A percentile compares a stretch with the other conserved stretches of the same genome.
Evolutionary conservation across 2,329 filamentous ascomycete genomes (phyloP).

Genomic region (Hortaea sp.): DNA sequence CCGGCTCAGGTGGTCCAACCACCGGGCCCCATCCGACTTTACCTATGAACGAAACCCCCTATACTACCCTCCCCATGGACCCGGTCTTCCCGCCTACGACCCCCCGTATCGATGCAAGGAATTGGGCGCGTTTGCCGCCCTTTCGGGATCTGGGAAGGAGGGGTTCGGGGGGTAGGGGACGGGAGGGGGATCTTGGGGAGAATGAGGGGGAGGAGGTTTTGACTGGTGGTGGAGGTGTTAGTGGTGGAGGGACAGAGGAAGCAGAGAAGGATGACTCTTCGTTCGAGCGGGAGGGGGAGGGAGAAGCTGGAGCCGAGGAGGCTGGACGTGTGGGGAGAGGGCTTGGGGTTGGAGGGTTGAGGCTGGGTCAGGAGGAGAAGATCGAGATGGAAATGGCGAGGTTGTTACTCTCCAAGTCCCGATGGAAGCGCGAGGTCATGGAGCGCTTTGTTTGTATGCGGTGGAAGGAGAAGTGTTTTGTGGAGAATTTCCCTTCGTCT

Average conservation of each 20-base stretch:
- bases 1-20: not conserved
- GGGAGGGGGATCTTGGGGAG: too few relatives aligned
- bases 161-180: too few relatives aligned
- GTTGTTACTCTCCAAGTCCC: slow-evolving; percentile 32
- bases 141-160: slow-evolving; percentile 17
- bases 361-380: too few relatives aligned
- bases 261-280: slow-evolving; percentile 15
- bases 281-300: slow-evolving; percentile 4
- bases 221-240: too few relatives aligned
- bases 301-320: too few relatives aligned
- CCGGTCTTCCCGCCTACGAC: slow-evolving; percentile 37
- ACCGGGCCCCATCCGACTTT: slow-evolving; percentile 6
- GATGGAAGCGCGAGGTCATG: slow-evolving; percentile 26
- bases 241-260: too few relatives aligned
- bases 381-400: slow-evolving; percentile 16
- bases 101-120: slow-evolving; percentile 34
- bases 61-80: slow-evolving; percentile 10
- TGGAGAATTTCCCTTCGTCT: slow-evolving; percentile 9
- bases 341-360: too few relatives aligned
- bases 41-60: slow-evolving; percentile 10
- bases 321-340: too few relatives aligned
- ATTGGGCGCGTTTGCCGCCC: slow-evolving; percentile 40
- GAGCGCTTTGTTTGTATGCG: slow-evolving; percentile 46
- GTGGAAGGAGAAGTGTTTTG: slow-evolving; percentile 46
- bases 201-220: too few relatives aligned